phyloP scores from a whole-genome alignment of 768 basidiomycete species.

The Suillus subalutaceus region DNA sequence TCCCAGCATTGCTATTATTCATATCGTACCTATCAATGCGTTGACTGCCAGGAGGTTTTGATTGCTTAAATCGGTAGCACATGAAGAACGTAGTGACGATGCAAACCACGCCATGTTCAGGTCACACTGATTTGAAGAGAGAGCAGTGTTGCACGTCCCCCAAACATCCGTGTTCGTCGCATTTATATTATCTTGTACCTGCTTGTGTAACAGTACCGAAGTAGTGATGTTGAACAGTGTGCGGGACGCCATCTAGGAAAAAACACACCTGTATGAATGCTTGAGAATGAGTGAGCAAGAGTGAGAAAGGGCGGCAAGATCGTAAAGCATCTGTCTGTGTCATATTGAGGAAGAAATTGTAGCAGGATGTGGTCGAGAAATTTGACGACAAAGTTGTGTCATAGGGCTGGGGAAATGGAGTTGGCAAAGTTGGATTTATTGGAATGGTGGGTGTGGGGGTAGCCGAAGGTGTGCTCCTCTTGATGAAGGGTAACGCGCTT shows the following conservation, averaged over 20 bases:
- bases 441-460: conserved; percentile 30
- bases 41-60: conserved; percentile 53
- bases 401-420: conserved; percentile 78
- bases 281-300: conserved; percentile 58
- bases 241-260: conserved; percentile 5
- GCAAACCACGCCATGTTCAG: conserved; percentile 71
- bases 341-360: conserved; percentile 78
- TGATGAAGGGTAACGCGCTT: conserved; percentile 6
- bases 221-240: conserved; percentile 10
- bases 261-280: conserved; percentile 56
- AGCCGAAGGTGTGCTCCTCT: conserved; percentile 18
- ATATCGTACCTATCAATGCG: conserved; percentile 56
- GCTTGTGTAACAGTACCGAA: conserved; percentile 20
- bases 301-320: conserved; percentile 76
- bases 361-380: conserved; percentile 67
- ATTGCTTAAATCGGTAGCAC: conserved; percentile 56
- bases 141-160: conserved; percentile 77
- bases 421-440: conserved; percentile 54
- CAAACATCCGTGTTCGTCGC: conserved; percentile 70
- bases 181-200: conserved; percentile 69
- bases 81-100: conserved; percentile 47
- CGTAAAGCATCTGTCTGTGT: conserved; percentile 61
- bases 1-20: neutral
- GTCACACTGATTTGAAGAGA: conserved; percentile 52
- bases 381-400: conserved; percentile 65